phyloP scores from a whole-genome alignment of 306 rosid species.

The Dicorynia guianensis region DNA sequence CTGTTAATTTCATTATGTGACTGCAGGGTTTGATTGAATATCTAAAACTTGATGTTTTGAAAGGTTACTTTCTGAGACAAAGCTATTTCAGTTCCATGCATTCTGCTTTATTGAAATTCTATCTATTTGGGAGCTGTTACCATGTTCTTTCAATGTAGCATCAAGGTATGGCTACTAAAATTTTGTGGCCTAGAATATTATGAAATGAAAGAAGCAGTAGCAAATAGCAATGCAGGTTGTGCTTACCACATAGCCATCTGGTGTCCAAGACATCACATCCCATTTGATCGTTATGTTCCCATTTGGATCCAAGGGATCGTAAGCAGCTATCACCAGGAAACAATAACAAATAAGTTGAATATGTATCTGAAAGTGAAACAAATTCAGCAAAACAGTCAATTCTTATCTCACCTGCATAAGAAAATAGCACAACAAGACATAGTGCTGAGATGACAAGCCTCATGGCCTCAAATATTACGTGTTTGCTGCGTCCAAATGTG shows the following conservation, averaged over 20 bases:
- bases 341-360: constrained; percentile 9
- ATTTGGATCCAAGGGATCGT: constrained; percentile 94
- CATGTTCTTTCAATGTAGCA: constrained; percentile 10
- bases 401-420: constrained; percentile 60
- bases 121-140: not conserved
- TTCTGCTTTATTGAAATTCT: constrained; percentile 1
- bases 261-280: constrained; percentile 95
- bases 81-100: not conserved
- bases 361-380: constrained; percentile 12
- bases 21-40: not conserved
- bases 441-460: constrained; percentile 57
- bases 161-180: not conserved
- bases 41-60: not conserved
- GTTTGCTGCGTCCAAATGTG: constrained; percentile 27
- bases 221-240: constrained; percentile 18
- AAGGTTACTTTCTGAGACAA: not conserved
- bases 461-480: constrained; percentile 46
- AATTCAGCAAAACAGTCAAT: constrained; percentile 8
- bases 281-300: constrained; percentile 90
- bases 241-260: constrained; percentile 93
- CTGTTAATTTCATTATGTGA: not conserved
- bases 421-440: constrained; percentile 53
- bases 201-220: not conserved
- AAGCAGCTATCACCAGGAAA: constrained; percentile 60
- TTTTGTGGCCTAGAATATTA: not conserved